Percentiles rank a stretch among this genome's conserved stretches.
phyloP scores from a whole-genome alignment of 441 rosid species.

The Eutrema salsugineum region DNA sequence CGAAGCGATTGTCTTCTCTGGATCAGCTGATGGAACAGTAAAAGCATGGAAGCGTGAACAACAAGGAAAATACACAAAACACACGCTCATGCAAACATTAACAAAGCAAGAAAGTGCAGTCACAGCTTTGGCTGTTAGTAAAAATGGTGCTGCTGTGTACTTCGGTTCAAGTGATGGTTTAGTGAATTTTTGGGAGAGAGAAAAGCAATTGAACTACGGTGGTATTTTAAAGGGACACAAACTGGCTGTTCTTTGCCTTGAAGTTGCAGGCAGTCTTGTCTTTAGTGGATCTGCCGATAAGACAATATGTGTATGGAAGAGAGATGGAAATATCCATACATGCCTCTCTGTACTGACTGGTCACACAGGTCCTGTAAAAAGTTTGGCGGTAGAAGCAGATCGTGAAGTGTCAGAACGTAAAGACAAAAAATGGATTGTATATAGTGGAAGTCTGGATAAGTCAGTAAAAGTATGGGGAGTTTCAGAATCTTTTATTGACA shows the following conservation, averaged over 20 bases:
- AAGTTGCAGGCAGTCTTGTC: slow-evolving; percentile 62
- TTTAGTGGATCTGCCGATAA: slow-evolving; percentile 96
- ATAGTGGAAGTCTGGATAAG: slow-evolving; percentile 91
- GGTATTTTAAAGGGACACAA: slow-evolving; percentile 81
- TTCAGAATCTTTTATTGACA: slow-evolving; percentile 58
- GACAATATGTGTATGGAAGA: slow-evolving; percentile 91
- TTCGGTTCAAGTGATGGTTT: slow-evolving; percentile 92
- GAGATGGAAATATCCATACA: slow-evolving; percentile 64
- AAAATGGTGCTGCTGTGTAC: slow-evolving; percentile 49
- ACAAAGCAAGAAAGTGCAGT: slow-evolving; percentile 85
- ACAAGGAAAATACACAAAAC: slow-evolving; percentile 53
- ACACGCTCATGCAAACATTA: slow-evolving; percentile 48
- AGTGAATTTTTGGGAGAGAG: slow-evolving; percentile 82
- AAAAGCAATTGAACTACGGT: slow-evolving; percentile 58
- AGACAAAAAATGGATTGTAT: slow-evolving; percentile 66
- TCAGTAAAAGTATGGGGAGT: slow-evolving; percentile 96
- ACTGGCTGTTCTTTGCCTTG: slow-evolving; percentile 79
- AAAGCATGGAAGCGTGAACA: slow-evolving; percentile 78
- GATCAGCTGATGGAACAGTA: slow-evolving; percentile 91
- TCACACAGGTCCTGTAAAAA: slow-evolving; percentile 87
- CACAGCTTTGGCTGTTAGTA: slow-evolving; percentile 65
- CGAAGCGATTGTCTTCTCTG: slow-evolving; percentile 61
- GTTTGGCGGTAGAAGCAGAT: slow-evolving; percentile 79
- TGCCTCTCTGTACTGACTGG: slow-evolving; percentile 85
- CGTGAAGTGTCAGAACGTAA: slow-evolving; percentile 36